phyloP scores from a whole-genome alignment of 1,139 yeast species.

The Debaryomycetaceae sp. region DNA sequence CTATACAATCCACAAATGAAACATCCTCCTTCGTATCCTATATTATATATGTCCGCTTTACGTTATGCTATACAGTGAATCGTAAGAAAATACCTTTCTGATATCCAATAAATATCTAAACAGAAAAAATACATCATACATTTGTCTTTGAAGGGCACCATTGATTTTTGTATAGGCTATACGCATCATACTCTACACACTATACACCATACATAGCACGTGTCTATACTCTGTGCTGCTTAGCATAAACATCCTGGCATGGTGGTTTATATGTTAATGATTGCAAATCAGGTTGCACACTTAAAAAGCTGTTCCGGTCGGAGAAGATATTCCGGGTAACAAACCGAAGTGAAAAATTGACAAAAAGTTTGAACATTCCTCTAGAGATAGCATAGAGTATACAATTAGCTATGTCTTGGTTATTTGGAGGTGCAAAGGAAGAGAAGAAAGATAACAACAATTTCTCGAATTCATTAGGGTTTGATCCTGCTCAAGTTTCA shows the following conservation, averaged over 20 bases:
- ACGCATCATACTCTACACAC: no score
- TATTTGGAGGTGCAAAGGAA: slow-evolving; percentile 50
- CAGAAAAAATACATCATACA: no score
- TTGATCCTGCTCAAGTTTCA: slow-evolving; percentile 64
- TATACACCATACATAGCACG: no score
- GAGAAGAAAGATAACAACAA: slow-evolving; percentile 23
- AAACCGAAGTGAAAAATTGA: slow-evolving; percentile 5
- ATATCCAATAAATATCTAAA: no score
- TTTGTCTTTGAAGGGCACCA: no score
- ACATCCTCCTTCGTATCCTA: no score
- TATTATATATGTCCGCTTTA: slow-evolving; percentile 6
- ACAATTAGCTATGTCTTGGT: slow-evolving; percentile 57
- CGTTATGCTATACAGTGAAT: slow-evolving; percentile 6
- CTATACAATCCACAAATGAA: no score
- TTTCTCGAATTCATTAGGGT: slow-evolving; percentile 48
- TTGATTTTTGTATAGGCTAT: no score
- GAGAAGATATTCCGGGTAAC: background rate
- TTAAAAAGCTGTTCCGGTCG: background rate
- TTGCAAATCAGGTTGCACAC: background rate
- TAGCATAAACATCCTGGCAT: no score
- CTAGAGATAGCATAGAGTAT: slow-evolving; percentile 1
- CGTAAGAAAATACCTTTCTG: background rate
- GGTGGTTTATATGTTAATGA: no score
- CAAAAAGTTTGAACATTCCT: slow-evolving; percentile 2
- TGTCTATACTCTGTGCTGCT: no score